Evolutionary conservation across 352 stramenopile genomes (phyloP), one percentile per base, ranked within the genome.

Genomic region (Globisporangium nodosum): DNA sequence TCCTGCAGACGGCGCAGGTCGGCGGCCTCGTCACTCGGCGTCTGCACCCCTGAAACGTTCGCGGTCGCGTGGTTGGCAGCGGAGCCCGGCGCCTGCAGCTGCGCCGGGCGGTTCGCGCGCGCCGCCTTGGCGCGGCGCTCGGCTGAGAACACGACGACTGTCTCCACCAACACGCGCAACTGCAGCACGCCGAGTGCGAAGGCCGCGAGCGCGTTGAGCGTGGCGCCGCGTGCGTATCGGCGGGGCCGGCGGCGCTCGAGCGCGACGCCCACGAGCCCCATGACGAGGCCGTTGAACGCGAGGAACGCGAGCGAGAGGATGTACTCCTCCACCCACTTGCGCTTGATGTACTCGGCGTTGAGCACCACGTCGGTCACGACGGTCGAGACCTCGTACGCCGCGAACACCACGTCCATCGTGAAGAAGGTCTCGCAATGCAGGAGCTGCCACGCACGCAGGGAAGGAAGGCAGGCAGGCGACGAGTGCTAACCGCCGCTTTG

Each of bases 261-360:
- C 16, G 70, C 60, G 24, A 88, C 39, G 9, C 80, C 80, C n/a
- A 90, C 61, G 45, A 88, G 56, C 5, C 69, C 76, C 74, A 88
- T 85, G 59, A 87, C 71, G 31, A 88, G 4, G 5, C 78, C 74
- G 58, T 66, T 88, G 40, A 81, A 65, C 12, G 66, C 70, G 18
- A 90, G 78, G 59, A 90, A 87, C 5, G 68, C 64, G 66, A 90
- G 78, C 31, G 80, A 90, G 56, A 90, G 60, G 42, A 75, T 73
- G 65, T 90, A 90, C 63, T 90, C 80, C 16, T 90, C 78, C 24
- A 81, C 13, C 80, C 78, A 90, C 27, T 76, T 68, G 51, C 80
- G 80, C 21, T 76, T 39, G 58, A 90, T 85, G 67, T 90, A 90
- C 69, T 90, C 80, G 45, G 62, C 64, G 58, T 88, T 90, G n/a